Conservation (phyloP, 2,329 filamentous ascomycete genomes). For the Apiospora arundinis region DNA sequence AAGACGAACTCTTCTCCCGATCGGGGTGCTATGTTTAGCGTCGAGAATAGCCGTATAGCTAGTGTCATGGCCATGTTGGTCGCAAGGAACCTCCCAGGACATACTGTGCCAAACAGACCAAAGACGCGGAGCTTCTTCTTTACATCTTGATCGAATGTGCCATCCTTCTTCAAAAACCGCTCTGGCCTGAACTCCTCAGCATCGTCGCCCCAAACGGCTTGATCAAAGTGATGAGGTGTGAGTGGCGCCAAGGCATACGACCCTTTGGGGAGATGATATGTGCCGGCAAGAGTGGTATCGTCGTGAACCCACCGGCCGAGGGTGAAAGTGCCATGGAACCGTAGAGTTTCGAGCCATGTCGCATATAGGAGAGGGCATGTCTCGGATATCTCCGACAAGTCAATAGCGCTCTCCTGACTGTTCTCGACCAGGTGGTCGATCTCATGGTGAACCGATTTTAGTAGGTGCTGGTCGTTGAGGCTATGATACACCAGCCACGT, state of each 20-base stretch:
- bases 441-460: neutral
- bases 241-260: conserved; percentile 25
- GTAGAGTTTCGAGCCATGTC: conserved; percentile 19
- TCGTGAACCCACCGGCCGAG: conserved; percentile 24
- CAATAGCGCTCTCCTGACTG: neutral
- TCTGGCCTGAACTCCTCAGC: conserved; percentile 12
- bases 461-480: conserved; percentile 7
- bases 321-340: conserved; percentile 23
- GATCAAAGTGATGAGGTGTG: conserved; percentile 23
- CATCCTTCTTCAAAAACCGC: neutral
- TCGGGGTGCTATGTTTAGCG: neutral
- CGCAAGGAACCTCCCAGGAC: conserved; percentile 27
- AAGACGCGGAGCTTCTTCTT: conserved; percentile 25
- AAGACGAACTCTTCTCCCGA: neutral
- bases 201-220: neutral
- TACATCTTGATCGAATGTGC: conserved; percentile 16
- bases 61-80: conserved; percentile 23
- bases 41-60: conserved; percentile 11
- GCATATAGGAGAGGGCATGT: neutral
- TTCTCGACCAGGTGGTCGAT: neutral
- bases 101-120: conserved; percentile 26
- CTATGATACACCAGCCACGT: conserved; percentile 27
- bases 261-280: conserved; percentile 22
- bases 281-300: conserved; percentile 22
- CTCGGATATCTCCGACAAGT: neutral